A percentile compares a stretch with the other conserved stretches of the same genome.
Evolutionary conservation across 2,329 filamentous ascomycete species (phyloP).

Genomic region (Sporothrix humicola): DNA sequence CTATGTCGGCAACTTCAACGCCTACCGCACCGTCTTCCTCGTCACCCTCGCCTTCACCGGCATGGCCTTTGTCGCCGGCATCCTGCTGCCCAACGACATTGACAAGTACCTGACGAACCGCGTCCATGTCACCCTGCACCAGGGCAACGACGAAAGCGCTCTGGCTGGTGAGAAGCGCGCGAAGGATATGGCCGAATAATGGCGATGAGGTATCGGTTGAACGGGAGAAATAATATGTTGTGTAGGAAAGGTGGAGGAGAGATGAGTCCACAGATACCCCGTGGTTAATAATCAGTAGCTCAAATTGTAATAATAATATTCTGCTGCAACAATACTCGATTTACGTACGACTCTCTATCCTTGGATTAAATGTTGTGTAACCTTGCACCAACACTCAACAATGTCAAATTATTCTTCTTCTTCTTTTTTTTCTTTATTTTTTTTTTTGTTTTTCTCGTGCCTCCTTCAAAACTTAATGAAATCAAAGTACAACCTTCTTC

Average conservation of each 20-base stretch:
- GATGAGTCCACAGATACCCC: not conserved
- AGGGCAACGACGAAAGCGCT: slow-evolving; percentile 39
- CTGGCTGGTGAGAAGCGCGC: slow-evolving; percentile 22
- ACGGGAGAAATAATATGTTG: too few species aligned
- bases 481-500: too few species aligned
- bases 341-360: too few species aligned
- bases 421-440: too few species aligned
- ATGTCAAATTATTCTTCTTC: too few species aligned
- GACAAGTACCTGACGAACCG: slow-evolving; percentile 45
- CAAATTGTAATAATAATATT: too few species aligned
- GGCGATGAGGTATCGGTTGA: not conserved
- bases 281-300: not conserved
- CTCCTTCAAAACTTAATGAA: too few species aligned
- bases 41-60: slow-evolving; percentile 47
- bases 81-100: slow-evolving; percentile 44
- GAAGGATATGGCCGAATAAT: not conserved
- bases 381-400: too few species aligned
- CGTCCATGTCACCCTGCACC: slow-evolving; percentile 46
- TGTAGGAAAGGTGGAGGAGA: not conserved
- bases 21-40: slow-evolving; percentile 47
- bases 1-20: slow-evolving; percentile 45
- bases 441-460: too few species aligned
- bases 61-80: slow-evolving; percentile 43
- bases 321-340: too few species aligned
- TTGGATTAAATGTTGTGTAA: too few species aligned